A percentile compares a stretch with the other conserved stretches of the same genome.
Conservation (phyloP, 2,329 filamentous ascomycete genomes). For the Mycosphaerella sp. region DNA sequence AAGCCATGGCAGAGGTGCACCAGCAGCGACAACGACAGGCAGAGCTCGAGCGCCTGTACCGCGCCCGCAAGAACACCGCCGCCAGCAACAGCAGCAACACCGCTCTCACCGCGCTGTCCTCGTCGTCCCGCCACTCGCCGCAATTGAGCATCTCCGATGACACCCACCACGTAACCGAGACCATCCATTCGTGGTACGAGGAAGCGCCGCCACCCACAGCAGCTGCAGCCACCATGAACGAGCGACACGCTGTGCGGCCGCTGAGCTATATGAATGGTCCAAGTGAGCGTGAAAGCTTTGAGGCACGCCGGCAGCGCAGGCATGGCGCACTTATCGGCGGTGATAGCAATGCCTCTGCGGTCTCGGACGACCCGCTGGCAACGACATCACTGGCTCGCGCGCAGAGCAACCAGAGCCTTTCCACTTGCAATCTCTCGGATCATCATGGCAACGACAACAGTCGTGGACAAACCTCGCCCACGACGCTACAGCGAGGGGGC, state of each 20-base stretch:
- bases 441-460: constrained; percentile 1
- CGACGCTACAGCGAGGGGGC: constrained; percentile 32
- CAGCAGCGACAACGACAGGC: constrained; percentile 32
- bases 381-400: constrained; percentile 11
- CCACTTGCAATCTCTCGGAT: constrained; percentile 13
- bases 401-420: constrained; percentile 29
- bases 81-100: constrained; percentile 5
- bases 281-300: constrained; percentile 46
- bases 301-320: constrained; percentile 27
- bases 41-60: constrained; percentile 40
- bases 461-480: constrained; percentile 11
- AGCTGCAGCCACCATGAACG: constrained; percentile 28
- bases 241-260: constrained; percentile 61
- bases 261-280: constrained; percentile 66
- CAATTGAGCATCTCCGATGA: constrained; percentile 75
- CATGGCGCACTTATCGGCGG: constrained; percentile 25
- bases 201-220: constrained; percentile 9
- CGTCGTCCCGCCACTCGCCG: constrained; percentile 43
- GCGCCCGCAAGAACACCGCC: constrained; percentile 20
- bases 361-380: background rate
- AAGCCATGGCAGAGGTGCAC: constrained; percentile 8
- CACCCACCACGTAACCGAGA: constrained; percentile 88
- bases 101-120: constrained; percentile 46
- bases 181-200: constrained; percentile 85
- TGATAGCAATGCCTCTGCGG: background rate